These are phyloP conservation scores for Serpula lacrymans DNA, from an alignment of 768 basidiomycete genomes.

Conservation along the genomic window DNA sequence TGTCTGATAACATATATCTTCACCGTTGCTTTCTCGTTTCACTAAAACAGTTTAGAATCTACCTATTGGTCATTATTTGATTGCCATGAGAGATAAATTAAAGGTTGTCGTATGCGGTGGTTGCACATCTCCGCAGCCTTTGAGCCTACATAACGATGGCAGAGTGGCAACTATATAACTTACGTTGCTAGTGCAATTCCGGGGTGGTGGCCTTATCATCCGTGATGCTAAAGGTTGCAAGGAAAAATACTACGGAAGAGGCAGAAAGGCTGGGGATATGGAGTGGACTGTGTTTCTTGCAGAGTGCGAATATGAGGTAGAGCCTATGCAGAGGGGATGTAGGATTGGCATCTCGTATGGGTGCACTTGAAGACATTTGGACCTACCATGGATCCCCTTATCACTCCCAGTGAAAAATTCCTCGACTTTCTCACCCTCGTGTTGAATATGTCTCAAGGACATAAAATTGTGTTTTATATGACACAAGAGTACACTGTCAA, in stretches of 20 bases:
- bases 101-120: conserved; percentile 65
- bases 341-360: conserved; percentile 66
- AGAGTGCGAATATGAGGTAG: conserved; percentile 74
- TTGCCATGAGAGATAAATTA: conserved; percentile 62
- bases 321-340: conserved; percentile 67
- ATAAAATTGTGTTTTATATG: conserved; percentile 70
- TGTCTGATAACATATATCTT: too few species aligned
- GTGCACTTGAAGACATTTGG: conserved; percentile 69
- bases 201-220: conserved; percentile 63
- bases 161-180: conserved; percentile 71
- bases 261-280: conserved; percentile 61
- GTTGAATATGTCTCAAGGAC: conserved; percentile 67
- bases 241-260: conserved; percentile 61
- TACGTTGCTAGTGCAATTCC: conserved; percentile 71
- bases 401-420: conserved; percentile 71
- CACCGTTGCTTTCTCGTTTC: too few species aligned
- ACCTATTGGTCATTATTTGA: conserved; percentile 66
- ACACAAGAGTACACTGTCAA: conserved; percentile 66
- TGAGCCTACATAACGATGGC: conserved; percentile 55
- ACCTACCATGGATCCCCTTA: conserved; percentile 59
- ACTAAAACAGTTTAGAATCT: too few species aligned
- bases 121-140: conserved; percentile 52
- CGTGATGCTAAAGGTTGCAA: conserved; percentile 50
- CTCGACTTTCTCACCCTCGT: conserved; percentile 70
- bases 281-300: conserved; percentile 78